Percentiles rank a stretch among this genome's conserved stretches.
Conservation (phyloP, 2,329 filamentous ascomycete genomes). For the Macrophomina pseudophaseolina region DNA sequence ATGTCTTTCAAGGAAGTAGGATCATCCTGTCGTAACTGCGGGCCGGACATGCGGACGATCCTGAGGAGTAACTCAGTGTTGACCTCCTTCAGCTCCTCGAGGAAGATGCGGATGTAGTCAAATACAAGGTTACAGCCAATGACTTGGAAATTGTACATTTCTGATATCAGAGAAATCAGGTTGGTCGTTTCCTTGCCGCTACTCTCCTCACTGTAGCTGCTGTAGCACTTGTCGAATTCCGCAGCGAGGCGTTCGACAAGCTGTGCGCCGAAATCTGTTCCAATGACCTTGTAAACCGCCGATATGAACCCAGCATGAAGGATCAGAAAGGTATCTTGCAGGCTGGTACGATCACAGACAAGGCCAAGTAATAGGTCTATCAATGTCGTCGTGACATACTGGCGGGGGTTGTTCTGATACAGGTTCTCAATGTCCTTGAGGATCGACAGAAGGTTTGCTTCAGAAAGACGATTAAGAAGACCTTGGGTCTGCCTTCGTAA, state of each 20-base stretch:
- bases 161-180: constrained; percentile 78
- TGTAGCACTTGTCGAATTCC: constrained; percentile 72
- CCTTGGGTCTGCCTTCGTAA: constrained; percentile 84
- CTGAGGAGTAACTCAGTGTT: constrained; percentile 89
- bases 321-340: constrained; percentile 89
- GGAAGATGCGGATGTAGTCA: constrained; percentile 82
- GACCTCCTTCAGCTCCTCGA: constrained; percentile 76
- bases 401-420: constrained; percentile 83
- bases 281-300: constrained; percentile 84
- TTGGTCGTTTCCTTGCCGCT: constrained; percentile 72
- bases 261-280: constrained; percentile 87
- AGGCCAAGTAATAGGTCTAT: constrained; percentile 79
- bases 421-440: constrained; percentile 80
- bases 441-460: constrained; percentile 86
- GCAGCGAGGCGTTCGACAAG: constrained; percentile 79
- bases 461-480: constrained; percentile 88
- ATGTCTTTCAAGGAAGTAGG: constrained; percentile 88
- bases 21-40: constrained; percentile 85
- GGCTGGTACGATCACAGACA: constrained; percentile 75
- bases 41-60: constrained; percentile 78
- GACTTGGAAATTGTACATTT: constrained; percentile 92
- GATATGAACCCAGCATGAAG: constrained; percentile 89
- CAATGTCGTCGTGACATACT: constrained; percentile 81
- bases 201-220: constrained; percentile 43
- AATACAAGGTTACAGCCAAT: constrained; percentile 83